Conservation (phyloP, 2,329 filamentous ascomycete genomes). For the Neurospora crassa region DNA sequence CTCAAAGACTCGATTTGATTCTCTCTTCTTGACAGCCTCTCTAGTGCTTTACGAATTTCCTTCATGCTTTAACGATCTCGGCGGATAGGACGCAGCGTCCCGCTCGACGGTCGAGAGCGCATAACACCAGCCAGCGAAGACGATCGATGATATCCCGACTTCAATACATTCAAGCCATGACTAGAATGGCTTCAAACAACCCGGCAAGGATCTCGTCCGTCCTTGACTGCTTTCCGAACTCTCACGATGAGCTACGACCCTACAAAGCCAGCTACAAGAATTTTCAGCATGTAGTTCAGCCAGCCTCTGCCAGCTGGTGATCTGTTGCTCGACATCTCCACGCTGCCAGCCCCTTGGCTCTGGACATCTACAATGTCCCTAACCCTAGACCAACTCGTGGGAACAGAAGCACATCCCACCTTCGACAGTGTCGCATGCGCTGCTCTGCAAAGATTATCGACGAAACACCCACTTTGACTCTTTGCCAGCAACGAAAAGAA, state of each 20-base stretch:
- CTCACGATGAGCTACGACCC: neutral
- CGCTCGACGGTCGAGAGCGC: neutral
- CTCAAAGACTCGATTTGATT: neutral
- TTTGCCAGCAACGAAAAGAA: neutral
- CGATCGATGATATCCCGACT: neutral
- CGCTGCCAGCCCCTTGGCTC: neutral
- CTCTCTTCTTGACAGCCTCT: neutral
- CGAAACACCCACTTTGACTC: neutral
- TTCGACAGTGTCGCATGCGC: neutral
- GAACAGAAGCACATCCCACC: neutral
- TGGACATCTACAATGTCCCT: neutral
- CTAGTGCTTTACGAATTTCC: neutral
- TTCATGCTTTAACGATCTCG: neutral
- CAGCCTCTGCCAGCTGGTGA: neutral
- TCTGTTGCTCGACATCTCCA: neutral
- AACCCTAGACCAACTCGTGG: neutral
- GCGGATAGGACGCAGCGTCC: neutral
- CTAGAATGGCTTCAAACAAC: too few species aligned
- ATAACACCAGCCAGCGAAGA: neutral
- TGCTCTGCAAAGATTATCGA: neutral
- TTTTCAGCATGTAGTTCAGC: neutral
- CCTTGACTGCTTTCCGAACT: neutral
- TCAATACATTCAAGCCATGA: neutral
- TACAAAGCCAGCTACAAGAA: neutral
- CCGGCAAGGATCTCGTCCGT: neutral